Percentiles rank a stretch among this genome's conserved stretches.
Evolutionary conservation across 768 basidiomycete species (phyloP).

Genomic region (Rhizopogon roseolus): DNA sequence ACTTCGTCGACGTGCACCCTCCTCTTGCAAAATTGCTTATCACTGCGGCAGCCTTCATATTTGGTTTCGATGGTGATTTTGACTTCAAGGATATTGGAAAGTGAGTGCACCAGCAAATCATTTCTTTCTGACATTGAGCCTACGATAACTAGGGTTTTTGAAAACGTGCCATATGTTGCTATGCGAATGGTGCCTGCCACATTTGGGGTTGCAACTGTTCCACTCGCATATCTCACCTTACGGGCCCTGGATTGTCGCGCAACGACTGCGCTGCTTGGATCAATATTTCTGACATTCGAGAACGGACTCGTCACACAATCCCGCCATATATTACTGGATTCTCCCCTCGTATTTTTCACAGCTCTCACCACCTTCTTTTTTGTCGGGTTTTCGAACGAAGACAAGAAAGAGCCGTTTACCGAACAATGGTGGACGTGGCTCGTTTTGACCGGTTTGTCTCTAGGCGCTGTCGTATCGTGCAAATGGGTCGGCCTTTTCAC

Average conservation of each 20-base stretch:
- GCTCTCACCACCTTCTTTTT: conserved; percentile 85
- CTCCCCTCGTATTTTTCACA: conserved; percentile 98
- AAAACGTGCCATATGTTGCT: conserved; percentile 87
- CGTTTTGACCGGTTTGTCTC: conserved; percentile 75
- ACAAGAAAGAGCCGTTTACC: conserved; percentile 80
- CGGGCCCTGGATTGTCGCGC: conserved; percentile 90
- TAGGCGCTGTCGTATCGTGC: conserved; percentile 90
- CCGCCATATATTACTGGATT: conserved; percentile 94
- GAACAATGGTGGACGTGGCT: conserved; percentile 93
- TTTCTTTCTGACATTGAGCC: background rate
- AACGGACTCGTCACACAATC: conserved; percentile 96
- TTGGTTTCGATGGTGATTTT: conserved; percentile 88
- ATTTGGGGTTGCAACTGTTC: conserved; percentile 86
- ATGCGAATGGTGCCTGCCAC: conserved; percentile 95
- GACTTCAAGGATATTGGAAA: conserved; percentile 98
- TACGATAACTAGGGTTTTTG: conserved; percentile 58
- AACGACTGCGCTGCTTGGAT: conserved; percentile 86
- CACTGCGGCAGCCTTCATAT: conserved; percentile 82
- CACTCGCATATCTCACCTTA: conserved; percentile 88
- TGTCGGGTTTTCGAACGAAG: conserved; percentile 88
- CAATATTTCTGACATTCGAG: conserved; percentile 92
- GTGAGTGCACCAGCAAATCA: conserved; percentile 39
- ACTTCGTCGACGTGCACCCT: conserved; percentile 95
- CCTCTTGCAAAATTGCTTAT: conserved; percentile 95
- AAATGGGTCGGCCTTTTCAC: conserved; percentile 99